Base-by-base conservation (phyloP, 164 flowering plant genomes). In the Aristolochia californica region DNA sequence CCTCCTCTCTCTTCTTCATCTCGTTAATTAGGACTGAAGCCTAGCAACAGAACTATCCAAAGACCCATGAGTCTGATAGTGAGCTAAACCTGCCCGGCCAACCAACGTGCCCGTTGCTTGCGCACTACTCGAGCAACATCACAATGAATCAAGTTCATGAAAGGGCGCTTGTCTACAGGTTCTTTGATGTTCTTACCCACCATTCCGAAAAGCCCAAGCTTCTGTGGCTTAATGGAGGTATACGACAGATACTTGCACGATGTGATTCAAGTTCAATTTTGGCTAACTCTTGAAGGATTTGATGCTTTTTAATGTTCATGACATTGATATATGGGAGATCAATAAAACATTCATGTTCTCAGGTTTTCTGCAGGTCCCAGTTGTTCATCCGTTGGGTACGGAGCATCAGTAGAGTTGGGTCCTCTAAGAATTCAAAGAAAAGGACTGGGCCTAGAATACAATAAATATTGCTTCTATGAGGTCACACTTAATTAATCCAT, bases 141-240 rank as follows among this genome's bases (percentile, higher is more conserved):
- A 83, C 78, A 38, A 88, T 83, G 40, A 65, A 85, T 66, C 60
- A 74, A 64, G 72, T 66, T 38, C 78, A 77, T 72, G 88, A 84
- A 8, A 80, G 88, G 65, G 83, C 94, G 50, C 84, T 85, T 21
- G 83, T 83, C 69, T 85, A 85, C 68, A 83, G 88, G 88, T 81
- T 85, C 67, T 78, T 81, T 71, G 84, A 85, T 66, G 85, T 87
- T 61, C 81, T 67, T 40, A 56, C 80, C 48, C 54, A 76, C 2
- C 80, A 87, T 1, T 62, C 75, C 11, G 56, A 70, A 1, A 81
- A 69, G 40, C 94, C 94, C 47, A 81, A 83, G 20, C 74, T 85
- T 27, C 81, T 83, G 28, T 85, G 88, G 88, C 80, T 85, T 18
- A 85, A 81, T 76, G 93, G 93, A 73, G 91, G 87, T 84, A 38